Percentiles rank a stretch among this genome's conserved stretches.
These are phyloP conservation scores for Nicotiana tabacum DNA, from an alignment of 257 asterid genomes.

Conservation along the genomic window DNA sequence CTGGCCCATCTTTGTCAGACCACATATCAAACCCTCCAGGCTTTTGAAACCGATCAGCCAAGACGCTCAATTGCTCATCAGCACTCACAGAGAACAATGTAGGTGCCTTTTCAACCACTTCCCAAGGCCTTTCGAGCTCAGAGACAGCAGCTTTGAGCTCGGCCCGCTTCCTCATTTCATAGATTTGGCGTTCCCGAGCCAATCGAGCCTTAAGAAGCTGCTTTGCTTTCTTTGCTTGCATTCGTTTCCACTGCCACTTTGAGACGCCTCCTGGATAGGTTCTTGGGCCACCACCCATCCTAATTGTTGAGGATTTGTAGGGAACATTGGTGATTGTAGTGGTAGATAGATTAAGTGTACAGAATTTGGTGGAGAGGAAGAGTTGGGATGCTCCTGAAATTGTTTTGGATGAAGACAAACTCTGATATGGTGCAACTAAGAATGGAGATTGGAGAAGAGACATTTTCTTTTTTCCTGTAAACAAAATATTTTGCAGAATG, in stretches of 20 bases:
- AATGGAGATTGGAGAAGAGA: conserved; percentile 31
- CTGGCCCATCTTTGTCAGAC: conserved; percentile 90
- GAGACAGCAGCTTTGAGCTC: conserved; percentile 90
- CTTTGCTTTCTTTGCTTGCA: conserved; percentile 86
- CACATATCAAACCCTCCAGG: conserved; percentile 96
- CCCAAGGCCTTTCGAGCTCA: conserved; percentile 98
- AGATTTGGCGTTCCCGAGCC: conserved; percentile 83
- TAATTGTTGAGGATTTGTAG: conserved; percentile 39
- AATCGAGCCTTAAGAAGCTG: conserved; percentile 85
- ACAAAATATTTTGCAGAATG: neutral
- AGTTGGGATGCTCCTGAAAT: conserved; percentile 25
- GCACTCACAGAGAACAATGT: conserved; percentile 82
- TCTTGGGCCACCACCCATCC: conserved; percentile 99
- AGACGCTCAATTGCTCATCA: conserved; percentile 85
- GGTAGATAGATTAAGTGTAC: conserved; percentile 37
- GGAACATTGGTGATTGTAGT: conserved; percentile 14
- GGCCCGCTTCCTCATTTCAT: conserved; percentile 93
- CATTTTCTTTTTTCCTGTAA: conserved; percentile 24
- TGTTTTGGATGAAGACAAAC: conserved; percentile 38
- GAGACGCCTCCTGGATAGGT: conserved; percentile 96
- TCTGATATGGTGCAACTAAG: conserved; percentile 23
- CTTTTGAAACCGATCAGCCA: conserved; percentile 96
- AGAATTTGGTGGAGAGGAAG: conserved; percentile 34
- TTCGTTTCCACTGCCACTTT: conserved; percentile 95
- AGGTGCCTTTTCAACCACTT: conserved; percentile 76